These are phyloP conservation scores for Epichloe amarillans DNA, from an alignment of 2,329 filamentous ascomycete genomes.

Conservation along the genomic window DNA sequence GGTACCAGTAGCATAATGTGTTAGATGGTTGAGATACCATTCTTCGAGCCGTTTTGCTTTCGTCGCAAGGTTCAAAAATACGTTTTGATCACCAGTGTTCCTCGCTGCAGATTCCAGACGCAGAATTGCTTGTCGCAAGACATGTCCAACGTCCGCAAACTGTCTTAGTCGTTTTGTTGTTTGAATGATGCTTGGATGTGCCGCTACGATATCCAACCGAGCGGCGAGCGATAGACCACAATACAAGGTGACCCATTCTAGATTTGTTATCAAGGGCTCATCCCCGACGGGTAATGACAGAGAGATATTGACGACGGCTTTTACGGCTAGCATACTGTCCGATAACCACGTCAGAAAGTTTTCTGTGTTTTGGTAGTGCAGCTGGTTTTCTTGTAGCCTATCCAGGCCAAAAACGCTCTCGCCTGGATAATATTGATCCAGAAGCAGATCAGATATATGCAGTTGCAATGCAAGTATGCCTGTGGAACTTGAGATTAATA, in stretches of 20 bases:
- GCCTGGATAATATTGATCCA: constrained; percentile 17
- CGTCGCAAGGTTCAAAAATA: constrained; percentile 13
- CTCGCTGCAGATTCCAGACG: constrained; percentile 14
- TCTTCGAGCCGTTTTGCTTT: constrained; percentile 11
- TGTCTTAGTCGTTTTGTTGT: constrained; percentile 15
- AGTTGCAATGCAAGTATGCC: constrained; percentile 16
- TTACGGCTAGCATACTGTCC: constrained; percentile 18
- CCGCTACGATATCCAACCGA: constrained; percentile 18
- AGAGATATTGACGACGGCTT: constrained; percentile 16
- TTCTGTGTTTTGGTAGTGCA: constrained; percentile 5
- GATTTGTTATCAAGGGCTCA: constrained; percentile 16
- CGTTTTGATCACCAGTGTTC: constrained; percentile 9
- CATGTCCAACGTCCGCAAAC: constrained; percentile 17
- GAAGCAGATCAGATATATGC: constrained; percentile 16
- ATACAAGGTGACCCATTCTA: constrained; percentile 19
- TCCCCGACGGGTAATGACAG: constrained; percentile 15
- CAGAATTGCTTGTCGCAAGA: constrained; percentile 16
- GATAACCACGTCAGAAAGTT: constrained; percentile 17
- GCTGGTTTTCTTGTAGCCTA: constrained; percentile 10
- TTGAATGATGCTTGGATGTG: constrained; percentile 12
- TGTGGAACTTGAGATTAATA: constrained; percentile 2
- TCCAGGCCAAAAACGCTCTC: constrained; percentile 14
- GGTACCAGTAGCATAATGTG: not conserved
- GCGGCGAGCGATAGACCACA: constrained; percentile 16
- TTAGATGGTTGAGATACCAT: constrained; percentile 9